A percentile compares a stretch with the other conserved stretches of the same genome.
phyloP scores from a whole-genome alignment of 106 monocot genomes.

The Gastrodia elata region DNA sequence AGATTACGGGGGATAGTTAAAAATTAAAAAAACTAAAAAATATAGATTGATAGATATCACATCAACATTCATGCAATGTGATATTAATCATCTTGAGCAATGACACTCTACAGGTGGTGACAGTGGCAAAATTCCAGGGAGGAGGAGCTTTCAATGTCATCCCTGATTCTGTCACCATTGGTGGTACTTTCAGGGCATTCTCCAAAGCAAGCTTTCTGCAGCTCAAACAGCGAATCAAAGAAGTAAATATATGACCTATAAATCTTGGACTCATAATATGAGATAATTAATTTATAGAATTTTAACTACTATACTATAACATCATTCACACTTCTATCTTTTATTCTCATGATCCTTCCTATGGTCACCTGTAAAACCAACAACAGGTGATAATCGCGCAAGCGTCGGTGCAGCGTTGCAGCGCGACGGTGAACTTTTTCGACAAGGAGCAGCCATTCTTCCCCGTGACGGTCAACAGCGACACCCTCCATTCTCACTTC shows the following conservation, averaged over 20 bases:
- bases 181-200: conserved; percentile 86
- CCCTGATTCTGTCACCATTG: conserved; percentile 86
- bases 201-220: conserved; percentile 58
- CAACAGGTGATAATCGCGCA: conserved; percentile 68
- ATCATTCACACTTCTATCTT: neutral
- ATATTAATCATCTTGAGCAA: too few relatives aligned
- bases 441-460: conserved; percentile 27
- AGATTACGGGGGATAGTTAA: too few relatives aligned
- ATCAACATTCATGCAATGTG: too few relatives aligned
- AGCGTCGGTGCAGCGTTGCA: conserved; percentile 87
- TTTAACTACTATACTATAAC: too few relatives aligned
- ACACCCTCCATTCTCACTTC: conserved; percentile 50
- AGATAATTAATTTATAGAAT: too few relatives aligned
- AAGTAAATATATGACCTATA: conserved; percentile 62
- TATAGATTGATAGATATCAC: too few relatives aligned
- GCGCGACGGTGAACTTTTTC: conserved; percentile 57
- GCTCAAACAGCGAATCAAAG: conserved; percentile 68
- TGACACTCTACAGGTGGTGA: conserved; percentile 88
- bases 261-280: too few relatives aligned
- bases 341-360: neutral
- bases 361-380: neutral
- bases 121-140: conserved; percentile 82
- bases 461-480: conserved; percentile 55
- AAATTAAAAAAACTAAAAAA: too few relatives aligned
- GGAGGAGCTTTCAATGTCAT: conserved; percentile 89